A percentile compares a stretch with the other conserved stretches of the same genome.
phyloP scores from a whole-genome alignment of 2,329 filamentous ascomycete genomes.

The Colletotrichum theobromicola region DNA sequence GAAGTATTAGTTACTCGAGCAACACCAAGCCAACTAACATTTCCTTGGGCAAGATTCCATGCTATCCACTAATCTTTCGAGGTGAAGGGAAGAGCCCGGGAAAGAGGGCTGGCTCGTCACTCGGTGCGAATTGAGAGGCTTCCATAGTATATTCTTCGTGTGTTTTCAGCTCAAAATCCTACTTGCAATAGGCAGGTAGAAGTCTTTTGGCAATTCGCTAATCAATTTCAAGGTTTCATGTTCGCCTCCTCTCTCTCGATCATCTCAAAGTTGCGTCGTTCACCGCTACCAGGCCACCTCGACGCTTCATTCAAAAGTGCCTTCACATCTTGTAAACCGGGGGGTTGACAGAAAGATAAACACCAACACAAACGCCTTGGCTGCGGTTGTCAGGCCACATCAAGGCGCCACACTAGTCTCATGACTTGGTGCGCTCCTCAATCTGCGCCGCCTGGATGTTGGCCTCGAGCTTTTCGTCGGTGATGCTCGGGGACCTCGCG shows the following conservation, averaged over 20 bases:
- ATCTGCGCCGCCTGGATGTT: conserved; percentile 15
- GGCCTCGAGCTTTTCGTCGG: conserved; percentile 18
- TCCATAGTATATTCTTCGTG: background rate
- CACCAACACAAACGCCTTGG: background rate
- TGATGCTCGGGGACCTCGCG: conserved; percentile 10
- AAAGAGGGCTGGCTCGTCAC: background rate
- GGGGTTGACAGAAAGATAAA: background rate
- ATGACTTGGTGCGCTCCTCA: conserved; percentile 11
- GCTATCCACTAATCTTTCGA: too few relatives aligned
- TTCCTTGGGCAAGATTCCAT: too few relatives aligned
- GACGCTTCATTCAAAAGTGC: too few relatives aligned
- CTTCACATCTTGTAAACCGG: background rate
- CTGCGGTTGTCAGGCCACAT: background rate
- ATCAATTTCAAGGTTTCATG: background rate
- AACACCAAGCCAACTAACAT: too few relatives aligned
- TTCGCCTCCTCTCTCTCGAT: rapidly evolving
- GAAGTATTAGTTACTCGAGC: too few relatives aligned
- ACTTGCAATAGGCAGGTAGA: background rate
- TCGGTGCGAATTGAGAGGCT: rapidly evolving
- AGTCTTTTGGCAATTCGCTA: background rate
- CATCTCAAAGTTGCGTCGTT: too few relatives aligned
- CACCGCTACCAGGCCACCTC: too few relatives aligned
- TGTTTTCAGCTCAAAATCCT: background rate
- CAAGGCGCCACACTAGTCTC: background rate
- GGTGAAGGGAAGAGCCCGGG: too few relatives aligned